Conservation (phyloP, 2,329 filamentous ascomycete species). For the Fusarium staphyleae region DNA sequence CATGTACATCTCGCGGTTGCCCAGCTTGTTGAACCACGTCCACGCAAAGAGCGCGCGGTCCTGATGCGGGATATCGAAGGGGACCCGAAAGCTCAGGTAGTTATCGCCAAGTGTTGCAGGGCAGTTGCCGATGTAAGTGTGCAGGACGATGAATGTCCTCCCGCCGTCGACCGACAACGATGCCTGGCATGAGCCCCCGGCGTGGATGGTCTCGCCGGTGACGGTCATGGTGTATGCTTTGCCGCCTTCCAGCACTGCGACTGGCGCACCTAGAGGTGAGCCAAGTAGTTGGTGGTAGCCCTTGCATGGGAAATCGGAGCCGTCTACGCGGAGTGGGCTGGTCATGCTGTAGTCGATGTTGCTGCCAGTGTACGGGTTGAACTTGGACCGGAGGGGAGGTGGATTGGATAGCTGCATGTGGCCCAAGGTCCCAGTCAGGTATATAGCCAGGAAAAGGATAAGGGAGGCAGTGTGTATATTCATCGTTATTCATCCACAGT, state of each 20-base stretch:
- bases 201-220: constrained; percentile 60
- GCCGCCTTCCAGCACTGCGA: constrained; percentile 61
- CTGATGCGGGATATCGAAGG: constrained; percentile 57
- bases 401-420: constrained; percentile 62
- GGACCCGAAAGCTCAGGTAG: constrained; percentile 58
- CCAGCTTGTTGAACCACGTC: constrained; percentile 69
- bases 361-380: constrained; percentile 53
- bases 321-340: constrained; percentile 65
- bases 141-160: constrained; percentile 61
- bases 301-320: constrained; percentile 78
- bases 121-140: constrained; percentile 46
- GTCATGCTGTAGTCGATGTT: constrained; percentile 75
- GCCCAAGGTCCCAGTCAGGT: not conserved
- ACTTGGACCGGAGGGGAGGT: constrained; percentile 58
- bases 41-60: constrained; percentile 62
- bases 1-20: constrained; percentile 75
- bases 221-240: constrained; percentile 60
- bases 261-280: constrained; percentile 48
- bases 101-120: constrained; percentile 38
- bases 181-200: constrained; percentile 69
- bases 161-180: constrained; percentile 69
- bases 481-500: not conserved
- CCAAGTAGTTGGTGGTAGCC: constrained; percentile 53
- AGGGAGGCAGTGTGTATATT: not conserved
- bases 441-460: not conserved